Base-by-base conservation (phyloP, 306 rosid species). In the Inga leiocalycina region DNA sequence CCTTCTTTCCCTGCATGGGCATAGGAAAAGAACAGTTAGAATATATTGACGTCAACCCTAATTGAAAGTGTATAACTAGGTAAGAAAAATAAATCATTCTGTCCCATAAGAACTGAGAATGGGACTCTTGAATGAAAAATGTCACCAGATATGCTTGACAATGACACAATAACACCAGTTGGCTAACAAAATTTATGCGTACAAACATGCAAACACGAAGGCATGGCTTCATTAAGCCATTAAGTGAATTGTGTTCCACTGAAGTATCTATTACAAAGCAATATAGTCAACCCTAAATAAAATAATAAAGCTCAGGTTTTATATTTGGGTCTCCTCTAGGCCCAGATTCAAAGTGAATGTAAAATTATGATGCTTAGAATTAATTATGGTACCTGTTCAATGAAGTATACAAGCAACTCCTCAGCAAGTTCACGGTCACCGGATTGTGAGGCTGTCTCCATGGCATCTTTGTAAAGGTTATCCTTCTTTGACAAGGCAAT, bases 381-480 rank as follows among this genome's bases (percentile, higher is more conserved):
- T 71, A 34, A 68, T 52, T 75, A 10, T 65, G 27, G 51, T 84
- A 94, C 99, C 97, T 97, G 91, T 80, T 97, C 99, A 84, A 97
- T 97, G 90, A 97, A 97, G 84, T 94, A 97, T 68, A 97, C 93
- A 41, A 97, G 98, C 89, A 97, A 91, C 90, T 97, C 99, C 87
- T 97, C 99, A 0, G 99, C 98, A 82, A 97, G 97, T 89, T 97
- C 98, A 59, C 99, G 99, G 79, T 97, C 99, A 59, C 99, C 99
- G 44, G 99, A 97, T 82, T 97, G 99, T 34, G 99, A 97, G 62
- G 98, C 97, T 68, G 99, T 94, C 93, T 97, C 99, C 98, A 97
- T 97, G 84, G 98, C 98, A 90, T 97, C 99, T 86, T 91, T 97
- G 97, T 97, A 97, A 68, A 97, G 97, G 85, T 94, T 97, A 83